These are phyloP conservation scores for Parastagonospora nodorum DNA, from an alignment of 2,329 filamentous ascomycete species.

Conservation along the genomic window DNA sequence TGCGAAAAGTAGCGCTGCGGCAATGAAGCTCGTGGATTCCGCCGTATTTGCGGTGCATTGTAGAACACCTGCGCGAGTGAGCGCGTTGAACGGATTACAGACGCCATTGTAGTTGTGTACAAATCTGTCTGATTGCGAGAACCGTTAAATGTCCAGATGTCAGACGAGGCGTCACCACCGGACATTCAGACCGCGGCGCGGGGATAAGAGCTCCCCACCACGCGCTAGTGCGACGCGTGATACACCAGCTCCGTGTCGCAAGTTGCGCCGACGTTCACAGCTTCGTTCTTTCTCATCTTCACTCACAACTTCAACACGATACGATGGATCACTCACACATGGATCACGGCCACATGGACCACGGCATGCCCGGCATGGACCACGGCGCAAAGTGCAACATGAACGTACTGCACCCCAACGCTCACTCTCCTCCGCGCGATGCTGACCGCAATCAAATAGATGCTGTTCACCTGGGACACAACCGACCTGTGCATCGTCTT, in stretches of 20 bases:
- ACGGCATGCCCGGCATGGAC: slow-evolving; percentile 56
- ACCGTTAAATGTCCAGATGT: too few relatives aligned
- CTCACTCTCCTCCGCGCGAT: slow-evolving; percentile 1
- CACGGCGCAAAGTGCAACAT: slow-evolving; percentile 75
- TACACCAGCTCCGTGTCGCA: background rate
- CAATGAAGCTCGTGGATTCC: slow-evolving; percentile 12
- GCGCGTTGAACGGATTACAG: background rate
- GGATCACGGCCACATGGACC: slow-evolving; percentile 63
- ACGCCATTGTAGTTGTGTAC: background rate
- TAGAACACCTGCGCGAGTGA: slow-evolving; percentile 18
- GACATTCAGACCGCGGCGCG: background rate
- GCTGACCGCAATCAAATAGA: slow-evolving; percentile 59
- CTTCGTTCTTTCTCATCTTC: background rate
- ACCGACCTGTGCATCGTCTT: slow-evolving; percentile 96
- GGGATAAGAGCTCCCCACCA: background rate
- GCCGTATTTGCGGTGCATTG: slow-evolving; percentile 7
- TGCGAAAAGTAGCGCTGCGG: slow-evolving; percentile 34
- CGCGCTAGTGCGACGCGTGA: slow-evolving; percentile 20
- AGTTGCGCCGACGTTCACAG: background rate
- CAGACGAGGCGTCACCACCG: too few relatives aligned
- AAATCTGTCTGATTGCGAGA: too few relatives aligned
- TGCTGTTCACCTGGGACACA: slow-evolving; percentile 98
- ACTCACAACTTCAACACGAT: slow-evolving; percentile 8
- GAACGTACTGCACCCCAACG: slow-evolving; percentile 67
- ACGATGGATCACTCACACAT: slow-evolving; percentile 51